Evolutionary conservation across 257 asterid genomes (phyloP), one percentile per base, ranked within the genome.

Genomic region (Solanum bukasovii): DNA sequence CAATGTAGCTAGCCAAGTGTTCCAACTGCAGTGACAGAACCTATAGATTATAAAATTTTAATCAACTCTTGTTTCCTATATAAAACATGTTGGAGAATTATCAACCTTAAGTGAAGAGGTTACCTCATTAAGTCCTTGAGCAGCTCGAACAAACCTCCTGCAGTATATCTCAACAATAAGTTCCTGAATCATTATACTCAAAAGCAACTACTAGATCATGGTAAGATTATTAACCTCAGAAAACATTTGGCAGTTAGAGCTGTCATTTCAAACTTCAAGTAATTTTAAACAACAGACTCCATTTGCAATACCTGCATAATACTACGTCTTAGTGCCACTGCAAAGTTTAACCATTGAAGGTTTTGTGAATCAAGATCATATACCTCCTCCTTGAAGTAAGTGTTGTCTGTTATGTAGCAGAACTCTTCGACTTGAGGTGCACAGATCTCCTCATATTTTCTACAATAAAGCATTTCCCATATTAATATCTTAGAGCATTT

Each of bases 201-300:
- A 12, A 44, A 44, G 6, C 52, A 44, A 44, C 52, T 44, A 44
- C 52, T 44, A 83, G 68, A 85, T 13, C 14, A 44, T 29, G 29
- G 20, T 23, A 84, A 37, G 18, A 44, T 46, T 82, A 78, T 75
- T 42, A 14, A 93, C 99, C 98, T 95, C 90, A 97, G 89, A 87
- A 96, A 93, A 91, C 99, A 95, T 94, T 95, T 96, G 8, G 92
- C 49, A 5, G 97, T 94, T 49, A 95, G 93, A 23, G 98, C 96
- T 42, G 98, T 95, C 98, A 96, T 93, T 91, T 96, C 99, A 70
- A 97, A 97, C 93, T 97, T 97, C 84, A 97, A 89, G 94, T 91
- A 93, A 87, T 93, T 93, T 89, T 92, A 90, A 40, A 94, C 98
- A 68, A 90, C 84, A 87, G 98, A 93, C 89, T 97, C 99, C 99